These are phyloP conservation scores for Colletotrichum siamense DNA, from an alignment of 2,329 filamentous ascomycete species.

Conservation along the genomic window DNA sequence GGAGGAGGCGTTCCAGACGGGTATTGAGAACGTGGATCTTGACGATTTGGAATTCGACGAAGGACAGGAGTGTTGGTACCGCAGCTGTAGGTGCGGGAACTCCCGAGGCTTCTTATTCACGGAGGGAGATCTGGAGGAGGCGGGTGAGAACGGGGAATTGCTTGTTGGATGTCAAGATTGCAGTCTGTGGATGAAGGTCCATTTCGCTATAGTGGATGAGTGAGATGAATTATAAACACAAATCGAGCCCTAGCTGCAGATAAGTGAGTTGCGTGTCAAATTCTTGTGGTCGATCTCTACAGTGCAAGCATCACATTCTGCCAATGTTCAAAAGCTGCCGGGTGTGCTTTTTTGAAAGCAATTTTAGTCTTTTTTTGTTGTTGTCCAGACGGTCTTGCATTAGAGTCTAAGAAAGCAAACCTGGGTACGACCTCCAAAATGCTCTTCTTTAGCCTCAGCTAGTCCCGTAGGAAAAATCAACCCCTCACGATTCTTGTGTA, in stretches of 20 bases:
- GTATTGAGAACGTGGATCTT: slow-evolving; percentile 68
- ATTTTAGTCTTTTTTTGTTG: slow-evolving; percentile 57
- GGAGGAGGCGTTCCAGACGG: slow-evolving; percentile 53
- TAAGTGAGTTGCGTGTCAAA: not conserved
- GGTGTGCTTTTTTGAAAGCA: slow-evolving; percentile 40
- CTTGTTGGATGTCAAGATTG: slow-evolving; percentile 71
- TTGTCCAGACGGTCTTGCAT: slow-evolving; percentile 62
- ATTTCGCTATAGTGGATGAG: slow-evolving; percentile 60
- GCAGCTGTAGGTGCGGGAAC: slow-evolving; percentile 69
- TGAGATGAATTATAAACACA: not conserved
- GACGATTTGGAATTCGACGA: slow-evolving; percentile 67
- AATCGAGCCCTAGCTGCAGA: not conserved
- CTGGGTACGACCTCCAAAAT: slow-evolving; percentile 52
- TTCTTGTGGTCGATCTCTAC: not conserved
- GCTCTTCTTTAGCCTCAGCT: slow-evolving; percentile 49
- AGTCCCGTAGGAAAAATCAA: slow-evolving; percentile 39
- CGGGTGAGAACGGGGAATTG: slow-evolving; percentile 62
- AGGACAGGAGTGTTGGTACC: slow-evolving; percentile 53
- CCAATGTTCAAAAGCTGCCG: not conserved
- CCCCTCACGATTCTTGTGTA: slow-evolving; percentile 44
- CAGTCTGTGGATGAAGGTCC: slow-evolving; percentile 69
- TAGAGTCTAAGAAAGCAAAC: slow-evolving; percentile 61
- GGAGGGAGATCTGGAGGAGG: slow-evolving; percentile 65
- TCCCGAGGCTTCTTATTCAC: slow-evolving; percentile 62
- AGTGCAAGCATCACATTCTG: slow-evolving; percentile 21